phyloP scores from a whole-genome alignment of 306 rosid genomes.

The Amphicarpaea edgeworthii region DNA sequence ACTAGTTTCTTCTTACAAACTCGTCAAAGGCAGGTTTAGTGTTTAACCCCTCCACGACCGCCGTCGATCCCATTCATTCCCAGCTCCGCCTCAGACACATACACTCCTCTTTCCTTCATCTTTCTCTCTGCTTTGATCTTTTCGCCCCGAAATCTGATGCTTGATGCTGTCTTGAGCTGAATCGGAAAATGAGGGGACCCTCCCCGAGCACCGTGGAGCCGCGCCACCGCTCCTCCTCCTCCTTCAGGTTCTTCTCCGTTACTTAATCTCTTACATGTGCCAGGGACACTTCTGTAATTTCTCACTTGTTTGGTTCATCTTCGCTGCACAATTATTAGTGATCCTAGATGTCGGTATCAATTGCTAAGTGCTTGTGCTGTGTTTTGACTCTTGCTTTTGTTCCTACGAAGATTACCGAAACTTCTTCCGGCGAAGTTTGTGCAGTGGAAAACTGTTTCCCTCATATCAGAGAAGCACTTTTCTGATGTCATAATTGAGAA shows the following conservation, averaged over 20 bases:
- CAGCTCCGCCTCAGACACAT: too few species aligned
- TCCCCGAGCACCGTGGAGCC: constrained; percentile 72
- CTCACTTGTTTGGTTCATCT: constrained; percentile 3
- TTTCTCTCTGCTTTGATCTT: not conserved
- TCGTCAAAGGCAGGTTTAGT: not conserved
- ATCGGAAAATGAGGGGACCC: constrained; percentile 70
- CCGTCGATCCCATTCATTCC: too few species aligned
- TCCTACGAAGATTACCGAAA: not conserved
- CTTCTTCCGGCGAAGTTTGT: not conserved
- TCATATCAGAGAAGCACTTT: not conserved
- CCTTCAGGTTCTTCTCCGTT: constrained; percentile 53
- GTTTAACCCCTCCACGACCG: too few species aligned
- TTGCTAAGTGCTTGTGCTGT: constrained; percentile 10
- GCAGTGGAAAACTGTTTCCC: not conserved
- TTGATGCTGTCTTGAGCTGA: constrained; percentile 46
- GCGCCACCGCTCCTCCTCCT: constrained; percentile 72
- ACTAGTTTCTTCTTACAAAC: not conserved
- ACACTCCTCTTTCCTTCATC: not conserved
- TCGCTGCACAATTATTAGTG: not conserved
- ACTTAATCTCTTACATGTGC: not conserved
- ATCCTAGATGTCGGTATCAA: not conserved
- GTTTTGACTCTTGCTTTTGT: constrained; percentile 11
- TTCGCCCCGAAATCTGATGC: constrained; percentile 34
- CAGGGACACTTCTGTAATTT: not conserved
- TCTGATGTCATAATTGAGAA: not conserved